phyloP scores from a whole-genome alignment of 148 eudicot species.

The Cornus suecica region DNA sequence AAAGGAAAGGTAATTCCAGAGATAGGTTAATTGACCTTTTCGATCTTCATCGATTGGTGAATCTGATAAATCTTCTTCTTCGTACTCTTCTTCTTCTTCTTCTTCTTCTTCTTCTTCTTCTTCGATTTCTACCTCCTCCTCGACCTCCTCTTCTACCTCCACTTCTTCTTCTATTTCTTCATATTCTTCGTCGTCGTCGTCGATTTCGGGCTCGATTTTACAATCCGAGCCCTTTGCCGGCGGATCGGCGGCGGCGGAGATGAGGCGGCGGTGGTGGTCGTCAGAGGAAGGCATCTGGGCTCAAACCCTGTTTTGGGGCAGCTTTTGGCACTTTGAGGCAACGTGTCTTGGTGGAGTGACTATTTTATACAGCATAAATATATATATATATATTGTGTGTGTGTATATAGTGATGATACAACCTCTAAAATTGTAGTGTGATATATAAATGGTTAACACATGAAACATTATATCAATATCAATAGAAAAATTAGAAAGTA shows the following conservation, averaged over 20 bases:
- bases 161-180: constrained; percentile 22
- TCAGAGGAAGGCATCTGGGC: constrained; percentile 13
- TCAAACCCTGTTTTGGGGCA: background rate
- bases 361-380: too few relatives aligned
- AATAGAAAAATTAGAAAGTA: too few relatives aligned
- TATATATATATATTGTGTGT: too few relatives aligned
- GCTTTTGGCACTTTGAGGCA: too few relatives aligned
- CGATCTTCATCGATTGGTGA: background rate
- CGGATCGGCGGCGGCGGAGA: background rate
- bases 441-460: too few relatives aligned
- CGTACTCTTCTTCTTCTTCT: background rate
- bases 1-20: background rate
- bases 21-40: background rate
- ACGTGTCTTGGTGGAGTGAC: too few relatives aligned
- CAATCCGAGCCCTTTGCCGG: background rate
- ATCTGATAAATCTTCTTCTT: constrained; percentile 18
- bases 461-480: too few relatives aligned
- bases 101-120: constrained; percentile 15
- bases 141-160: constrained; percentile 13
- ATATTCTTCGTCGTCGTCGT: constrained; percentile 16
- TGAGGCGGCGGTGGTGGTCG: background rate
- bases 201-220: background rate
- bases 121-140: constrained; percentile 19
- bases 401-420: too few relatives aligned
- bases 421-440: too few relatives aligned